Conservation (phyloP, 495 filamentous ascomycete species). For the Talaromyces stipitatus region DNA sequence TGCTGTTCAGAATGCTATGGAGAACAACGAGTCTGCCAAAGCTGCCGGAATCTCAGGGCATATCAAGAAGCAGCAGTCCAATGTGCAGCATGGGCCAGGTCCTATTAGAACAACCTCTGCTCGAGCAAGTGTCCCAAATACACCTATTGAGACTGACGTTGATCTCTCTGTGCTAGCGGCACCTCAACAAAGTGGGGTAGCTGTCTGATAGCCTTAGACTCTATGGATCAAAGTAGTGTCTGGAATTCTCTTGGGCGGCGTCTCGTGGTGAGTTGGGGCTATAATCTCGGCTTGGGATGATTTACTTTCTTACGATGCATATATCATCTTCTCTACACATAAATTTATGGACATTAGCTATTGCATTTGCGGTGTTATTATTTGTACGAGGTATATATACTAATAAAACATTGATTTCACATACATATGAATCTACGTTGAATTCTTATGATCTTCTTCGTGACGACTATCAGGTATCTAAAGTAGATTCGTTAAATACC, state of each 20-base stretch:
- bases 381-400: background rate
- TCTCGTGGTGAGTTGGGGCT: background rate
- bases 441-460: no score
- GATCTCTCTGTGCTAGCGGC: background rate
- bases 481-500: no score
- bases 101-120: constrained; percentile 33
- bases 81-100: constrained; percentile 18
- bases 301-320: no score
- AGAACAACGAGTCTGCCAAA: constrained; percentile 38
- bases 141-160: constrained; percentile 10
- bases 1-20: constrained; percentile 46
- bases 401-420: no score
- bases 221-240: background rate
- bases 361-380: background rate
- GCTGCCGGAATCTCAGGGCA: constrained; percentile 31
- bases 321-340: background rate
- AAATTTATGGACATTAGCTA: background rate
- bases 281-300: background rate
- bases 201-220: background rate
- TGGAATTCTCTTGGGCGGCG: background rate
- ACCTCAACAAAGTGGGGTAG: constrained; percentile 1
- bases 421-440: no score
- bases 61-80: constrained; percentile 20
- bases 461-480: no score
- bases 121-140: constrained; percentile 19